A percentile compares a stretch with the other conserved stretches of the same genome.
These are phyloP conservation scores for Plasmodium coatneyi DNA, from an alignment of 169 alveolate species.

Conservation along the genomic window DNA sequence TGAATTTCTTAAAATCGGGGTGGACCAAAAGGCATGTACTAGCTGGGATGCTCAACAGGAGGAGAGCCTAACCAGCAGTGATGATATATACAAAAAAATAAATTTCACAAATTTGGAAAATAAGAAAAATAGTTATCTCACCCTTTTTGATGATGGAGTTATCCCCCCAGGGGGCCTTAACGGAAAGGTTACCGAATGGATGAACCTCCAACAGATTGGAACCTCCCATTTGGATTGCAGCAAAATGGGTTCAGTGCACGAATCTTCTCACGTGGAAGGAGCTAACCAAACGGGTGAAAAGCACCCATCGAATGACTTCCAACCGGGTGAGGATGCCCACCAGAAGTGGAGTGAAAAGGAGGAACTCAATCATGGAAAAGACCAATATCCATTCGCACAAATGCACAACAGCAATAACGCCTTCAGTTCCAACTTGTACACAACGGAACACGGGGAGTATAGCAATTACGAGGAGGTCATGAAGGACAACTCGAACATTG, in stretches of 20 bases:
- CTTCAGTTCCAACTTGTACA: neutral
- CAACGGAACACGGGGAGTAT: constrained; percentile 2
- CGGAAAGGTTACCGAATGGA: neutral
- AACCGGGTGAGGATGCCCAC: neutral
- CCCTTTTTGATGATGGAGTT: neutral
- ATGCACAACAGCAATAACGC: neutral
- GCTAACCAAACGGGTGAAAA: neutral
- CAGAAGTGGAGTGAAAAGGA: neutral
- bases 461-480: constrained; percentile 13
- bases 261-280: neutral
- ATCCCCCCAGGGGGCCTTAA: neutral
- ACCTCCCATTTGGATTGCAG: neutral
- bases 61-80: neutral
- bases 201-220: neutral
- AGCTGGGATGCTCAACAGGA: neutral
- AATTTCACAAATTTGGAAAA: constrained; percentile 6
- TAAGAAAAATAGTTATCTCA: neutral
- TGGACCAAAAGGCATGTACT: neutral
- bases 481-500: neutral
- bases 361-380: neutral
- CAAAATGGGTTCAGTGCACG: neutral
- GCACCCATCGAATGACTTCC: neutral
- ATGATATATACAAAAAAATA: neutral
- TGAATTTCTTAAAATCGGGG: neutral
- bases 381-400: neutral